Conservation (phyloP, 441 rosid species). For the Euphorbia corollata region DNA sequence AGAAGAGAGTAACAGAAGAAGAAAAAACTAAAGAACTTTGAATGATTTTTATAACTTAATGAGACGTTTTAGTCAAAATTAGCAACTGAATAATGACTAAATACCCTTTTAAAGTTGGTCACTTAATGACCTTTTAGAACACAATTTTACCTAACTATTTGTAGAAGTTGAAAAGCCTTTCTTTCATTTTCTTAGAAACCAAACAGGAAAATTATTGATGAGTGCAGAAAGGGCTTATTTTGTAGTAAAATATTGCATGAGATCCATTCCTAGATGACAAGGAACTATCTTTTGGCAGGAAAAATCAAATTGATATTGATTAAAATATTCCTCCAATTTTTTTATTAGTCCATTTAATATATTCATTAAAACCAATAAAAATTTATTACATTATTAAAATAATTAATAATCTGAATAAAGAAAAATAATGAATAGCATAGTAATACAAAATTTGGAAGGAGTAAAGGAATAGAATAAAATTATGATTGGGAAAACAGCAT, state of each 20-base stretch:
- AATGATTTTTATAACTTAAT: conserved; percentile 12
- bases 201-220: neutral
- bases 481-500: conserved; percentile 34
- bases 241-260: too few species aligned
- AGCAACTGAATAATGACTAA: conserved; percentile 24
- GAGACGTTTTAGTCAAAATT: conserved; percentile 27
- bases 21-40: neutral
- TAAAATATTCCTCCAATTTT: too few species aligned
- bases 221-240: neutral
- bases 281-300: neutral
- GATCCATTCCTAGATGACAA: neutral
- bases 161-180: conserved; percentile 23
- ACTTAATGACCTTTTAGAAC: conserved; percentile 16
- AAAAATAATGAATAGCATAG: too few species aligned
- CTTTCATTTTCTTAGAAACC: neutral
- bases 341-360: too few species aligned
- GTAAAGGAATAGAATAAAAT: conserved; percentile 13
- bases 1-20: conserved; percentile 10
- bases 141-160: conserved; percentile 23
- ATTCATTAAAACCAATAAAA: too few species aligned
- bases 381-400: too few species aligned
- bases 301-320: conserved; percentile 5
- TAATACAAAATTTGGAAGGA: too few species aligned
- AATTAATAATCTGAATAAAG: too few species aligned
- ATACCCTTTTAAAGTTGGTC: conserved; percentile 15